Evolutionary conservation across 1,284 basidiomycete genomes (phyloP).

Genomic region (Gymnopus androsaceus): DNA sequence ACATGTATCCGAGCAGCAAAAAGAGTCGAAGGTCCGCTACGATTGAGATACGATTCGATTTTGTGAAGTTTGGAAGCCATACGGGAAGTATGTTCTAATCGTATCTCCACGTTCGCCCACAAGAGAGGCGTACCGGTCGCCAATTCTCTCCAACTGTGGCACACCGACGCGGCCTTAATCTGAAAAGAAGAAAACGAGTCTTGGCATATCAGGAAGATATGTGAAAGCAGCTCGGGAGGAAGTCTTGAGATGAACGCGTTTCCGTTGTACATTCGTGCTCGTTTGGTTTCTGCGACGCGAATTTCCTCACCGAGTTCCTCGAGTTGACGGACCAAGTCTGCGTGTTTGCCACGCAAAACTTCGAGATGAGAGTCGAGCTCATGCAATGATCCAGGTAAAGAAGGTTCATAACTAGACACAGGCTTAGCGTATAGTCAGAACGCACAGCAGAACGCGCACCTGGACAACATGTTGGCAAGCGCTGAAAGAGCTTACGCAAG

Average conservation of each 20-base stretch:
- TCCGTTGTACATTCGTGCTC: slow-evolving; percentile 36
- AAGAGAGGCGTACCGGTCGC: slow-evolving; percentile 38
- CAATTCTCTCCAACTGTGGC: slow-evolving; percentile 38
- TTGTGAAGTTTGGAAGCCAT: slow-evolving; percentile 1
- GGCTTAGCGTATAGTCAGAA: neutral
- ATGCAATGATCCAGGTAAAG: neutral
- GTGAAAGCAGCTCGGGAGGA: slow-evolving; percentile 40
- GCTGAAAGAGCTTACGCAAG: no score
- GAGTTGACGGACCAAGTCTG: slow-evolving; percentile 31
- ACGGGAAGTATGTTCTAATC: slow-evolving; percentile 16
- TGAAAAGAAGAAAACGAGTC: slow-evolving; percentile 31
- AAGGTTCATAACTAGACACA: no score
- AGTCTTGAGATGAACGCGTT: slow-evolving; percentile 34
- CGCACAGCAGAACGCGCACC: no score
- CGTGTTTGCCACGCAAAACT: slow-evolving; percentile 25
- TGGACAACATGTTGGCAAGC: no score
- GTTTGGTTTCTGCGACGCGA: slow-evolving; percentile 26
- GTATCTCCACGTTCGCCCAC: slow-evolving; percentile 40
- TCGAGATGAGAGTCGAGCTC: slow-evolving; percentile 1
- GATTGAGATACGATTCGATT: slow-evolving; percentile 10
- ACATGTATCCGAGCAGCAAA: slow-evolving; percentile 8
- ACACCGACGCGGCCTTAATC: slow-evolving; percentile 40
- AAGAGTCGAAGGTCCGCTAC: slow-evolving; percentile 7
- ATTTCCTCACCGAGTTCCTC: slow-evolving; percentile 33
- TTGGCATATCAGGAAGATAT: slow-evolving; percentile 38